Conservation (phyloP, 2,329 filamentous ascomycete species). For the Celoporthe dispersa region DNA sequence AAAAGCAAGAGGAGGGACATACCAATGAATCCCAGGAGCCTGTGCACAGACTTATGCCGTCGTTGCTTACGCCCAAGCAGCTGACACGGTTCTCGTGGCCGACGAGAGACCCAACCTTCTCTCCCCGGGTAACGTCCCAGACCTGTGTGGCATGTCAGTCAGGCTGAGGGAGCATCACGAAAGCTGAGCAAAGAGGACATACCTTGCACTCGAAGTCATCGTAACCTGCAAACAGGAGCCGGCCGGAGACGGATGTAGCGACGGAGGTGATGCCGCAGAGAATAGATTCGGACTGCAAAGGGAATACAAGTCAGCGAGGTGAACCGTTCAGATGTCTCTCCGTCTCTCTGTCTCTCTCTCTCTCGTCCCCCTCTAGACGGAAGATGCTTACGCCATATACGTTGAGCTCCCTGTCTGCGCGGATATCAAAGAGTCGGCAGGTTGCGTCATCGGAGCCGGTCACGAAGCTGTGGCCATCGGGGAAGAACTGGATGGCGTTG, state of each 20-base stretch:
- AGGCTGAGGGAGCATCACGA: too few relatives aligned
- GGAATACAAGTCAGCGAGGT: conserved; percentile 34
- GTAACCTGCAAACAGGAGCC: conserved; percentile 94
- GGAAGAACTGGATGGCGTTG: conserved; percentile 99
- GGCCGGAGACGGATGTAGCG: conserved; percentile 94
- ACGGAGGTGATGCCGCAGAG: conserved; percentile 98
- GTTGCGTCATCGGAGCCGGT: conserved; percentile 98
- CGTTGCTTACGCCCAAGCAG: conserved; percentile 97
- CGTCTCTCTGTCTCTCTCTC: too few relatives aligned
- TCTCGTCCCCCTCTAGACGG: too few relatives aligned
- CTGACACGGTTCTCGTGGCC: conserved; percentile 99
- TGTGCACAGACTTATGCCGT: conserved; percentile 98
- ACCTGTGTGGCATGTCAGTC: conserved; percentile 67
- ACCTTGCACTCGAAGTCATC: conserved; percentile 99
- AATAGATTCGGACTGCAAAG: conserved; percentile 89
- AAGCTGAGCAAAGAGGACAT: neutral
- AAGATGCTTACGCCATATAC: conserved; percentile 64
- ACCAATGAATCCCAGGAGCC: conserved; percentile 99
- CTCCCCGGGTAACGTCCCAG: conserved; percentile 95
- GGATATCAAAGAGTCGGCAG: conserved; percentile 96
- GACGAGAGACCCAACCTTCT: conserved; percentile 94
- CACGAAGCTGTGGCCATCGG: conserved; percentile 96
- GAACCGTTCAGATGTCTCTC: neutral
- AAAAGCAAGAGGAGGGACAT: conserved; percentile 48
- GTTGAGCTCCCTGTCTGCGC: conserved; percentile 81